Conservation (phyloP, 2,329 filamentous ascomycete genomes). For the Mycosphaerelloides madeirae region DNA sequence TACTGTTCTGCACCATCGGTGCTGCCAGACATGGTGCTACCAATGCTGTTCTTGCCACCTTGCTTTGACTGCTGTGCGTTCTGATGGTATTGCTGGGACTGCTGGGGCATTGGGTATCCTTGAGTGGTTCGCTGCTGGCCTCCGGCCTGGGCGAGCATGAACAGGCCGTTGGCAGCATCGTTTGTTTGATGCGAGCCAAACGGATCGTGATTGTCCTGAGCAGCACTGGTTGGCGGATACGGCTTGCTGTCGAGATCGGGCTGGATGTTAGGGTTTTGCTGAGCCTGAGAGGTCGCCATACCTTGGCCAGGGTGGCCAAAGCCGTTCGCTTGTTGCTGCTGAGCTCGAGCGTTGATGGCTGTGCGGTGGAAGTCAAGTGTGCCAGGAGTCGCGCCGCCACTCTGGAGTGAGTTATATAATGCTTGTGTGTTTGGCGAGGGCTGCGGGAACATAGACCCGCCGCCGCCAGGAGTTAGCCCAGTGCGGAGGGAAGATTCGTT, state of each 20-base stretch:
- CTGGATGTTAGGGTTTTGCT: constrained; percentile 38
- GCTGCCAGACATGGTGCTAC: constrained; percentile 56
- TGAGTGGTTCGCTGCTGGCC: constrained; percentile 52
- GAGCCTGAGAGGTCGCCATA: constrained; percentile 42
- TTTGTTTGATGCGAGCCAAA: constrained; percentile 87
- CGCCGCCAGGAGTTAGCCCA: constrained; percentile 87
- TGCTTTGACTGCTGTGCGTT: constrained; percentile 37
- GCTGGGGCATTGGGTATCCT: constrained; percentile 41
- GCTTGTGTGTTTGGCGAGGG: constrained; percentile 83
- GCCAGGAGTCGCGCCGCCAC: constrained; percentile 78
- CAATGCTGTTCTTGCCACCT: constrained; percentile 42
- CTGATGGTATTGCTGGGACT: constrained; percentile 44
- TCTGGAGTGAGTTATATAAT: constrained; percentile 72
- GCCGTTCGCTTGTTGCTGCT: constrained; percentile 43
- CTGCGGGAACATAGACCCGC: constrained; percentile 94
- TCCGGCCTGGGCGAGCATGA: constrained; percentile 75
- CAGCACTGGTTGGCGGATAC: constrained; percentile 48
- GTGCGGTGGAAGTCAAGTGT: constrained; percentile 94
- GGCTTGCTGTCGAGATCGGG: constrained; percentile 38
- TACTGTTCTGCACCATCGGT: constrained; percentile 52
- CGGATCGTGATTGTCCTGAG: constrained; percentile 50
- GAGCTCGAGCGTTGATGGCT: constrained; percentile 72
- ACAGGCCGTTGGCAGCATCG: constrained; percentile 90
- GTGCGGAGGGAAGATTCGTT: constrained; percentile 93
- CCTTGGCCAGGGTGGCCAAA: constrained; percentile 32